Evolutionary conservation across 208 protist species (phyloP), one percentile per base, ranked within the genome.

Genomic region (Crithidia fasciculata): DNA sequence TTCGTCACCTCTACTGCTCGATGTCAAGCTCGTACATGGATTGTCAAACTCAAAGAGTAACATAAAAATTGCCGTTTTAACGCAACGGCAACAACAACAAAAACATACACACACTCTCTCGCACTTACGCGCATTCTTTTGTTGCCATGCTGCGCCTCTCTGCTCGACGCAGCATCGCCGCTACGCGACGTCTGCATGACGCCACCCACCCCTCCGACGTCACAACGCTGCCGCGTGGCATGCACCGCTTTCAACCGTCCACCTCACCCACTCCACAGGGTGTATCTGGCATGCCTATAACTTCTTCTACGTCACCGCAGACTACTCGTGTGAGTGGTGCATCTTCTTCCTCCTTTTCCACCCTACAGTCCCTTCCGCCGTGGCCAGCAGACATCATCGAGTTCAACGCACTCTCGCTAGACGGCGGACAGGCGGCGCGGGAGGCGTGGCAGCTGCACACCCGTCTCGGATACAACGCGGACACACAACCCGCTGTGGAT

Each of bases 331-430:
- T 7, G 16, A 8, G 12, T 63, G 5, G 16, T 18, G 16, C 49
- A 39, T 19, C 52, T 28, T 19, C 52, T 28, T 28, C 28, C 28
- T 28, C 28, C 28, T 28, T 1, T 1, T 28, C 28, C 28, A 28
- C 28, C 0, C 28, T 28, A 1, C 28, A 28, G 28, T 28, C 28
- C 1, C 54, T 95, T 2, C 85, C 90, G 9, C 83, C 87, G 12
- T 95, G 87, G 87, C 90, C 90, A 0, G 72, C 88, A 0, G 87
- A 95, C 53, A 71, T 52, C 41, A 74, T 91, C 37, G 90, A 95
- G 74, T 95, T 88, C 75, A 95, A 91, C 76, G 81, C 87, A 18
- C 45, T 57, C 4, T 57, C 58, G 45, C 64, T 69, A 10, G 56
- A 76, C 44, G 90, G 90, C 37, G 90, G 90, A 0, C 90, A 95